These are phyloP conservation scores for Hippophae gyantsensis DNA, from an alignment of 306 rosid genomes.

Conservation along the genomic window DNA sequence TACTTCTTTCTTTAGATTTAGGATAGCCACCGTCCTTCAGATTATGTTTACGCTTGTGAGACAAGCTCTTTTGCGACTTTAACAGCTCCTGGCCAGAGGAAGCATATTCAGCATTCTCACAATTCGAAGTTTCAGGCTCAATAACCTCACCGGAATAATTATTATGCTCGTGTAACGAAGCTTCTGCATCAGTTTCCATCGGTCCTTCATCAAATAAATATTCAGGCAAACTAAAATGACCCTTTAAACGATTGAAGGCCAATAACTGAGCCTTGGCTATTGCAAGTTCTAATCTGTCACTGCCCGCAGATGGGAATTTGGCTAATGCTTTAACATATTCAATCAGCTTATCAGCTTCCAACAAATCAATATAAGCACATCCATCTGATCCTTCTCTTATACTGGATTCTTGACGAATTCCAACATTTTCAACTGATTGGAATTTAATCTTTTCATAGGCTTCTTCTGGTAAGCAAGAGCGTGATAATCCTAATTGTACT, in stretches of 20 bases:
- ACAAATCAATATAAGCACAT: conserved; percentile 40
- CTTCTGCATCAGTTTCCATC: conserved; percentile 40
- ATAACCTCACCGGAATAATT: conserved; percentile 18
- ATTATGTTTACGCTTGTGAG: conserved; percentile 66
- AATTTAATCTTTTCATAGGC: conserved; percentile 38
- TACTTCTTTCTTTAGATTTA: conserved; percentile 60
- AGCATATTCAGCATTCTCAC: conserved; percentile 32
- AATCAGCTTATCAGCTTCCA: conserved; percentile 48
- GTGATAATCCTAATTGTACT: conserved; percentile 63
- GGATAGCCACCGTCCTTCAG: conserved; percentile 43
- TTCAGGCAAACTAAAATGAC: conserved; percentile 66
- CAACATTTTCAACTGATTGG: conserved; percentile 71
- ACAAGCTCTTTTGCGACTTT: conserved; percentile 25
- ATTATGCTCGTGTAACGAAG: conserved; percentile 23
- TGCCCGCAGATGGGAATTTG: conserved; percentile 41
- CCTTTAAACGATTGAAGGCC: conserved; percentile 63
- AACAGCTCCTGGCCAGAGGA: conserved; percentile 26
- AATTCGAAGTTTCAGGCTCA: conserved; percentile 29
- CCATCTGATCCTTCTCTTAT: conserved; percentile 43
- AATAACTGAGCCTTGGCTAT: conserved; percentile 78
- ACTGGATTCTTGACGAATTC: conserved; percentile 48
- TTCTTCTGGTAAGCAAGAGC: conserved; percentile 63
- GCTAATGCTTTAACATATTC: conserved; percentile 53
- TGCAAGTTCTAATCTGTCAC: conserved; percentile 56
- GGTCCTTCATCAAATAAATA: conserved; percentile 49